Evolutionary conservation across 192 early-diverging fungal genomes (phyloP).

Genomic region (Podila horticola): DNA sequence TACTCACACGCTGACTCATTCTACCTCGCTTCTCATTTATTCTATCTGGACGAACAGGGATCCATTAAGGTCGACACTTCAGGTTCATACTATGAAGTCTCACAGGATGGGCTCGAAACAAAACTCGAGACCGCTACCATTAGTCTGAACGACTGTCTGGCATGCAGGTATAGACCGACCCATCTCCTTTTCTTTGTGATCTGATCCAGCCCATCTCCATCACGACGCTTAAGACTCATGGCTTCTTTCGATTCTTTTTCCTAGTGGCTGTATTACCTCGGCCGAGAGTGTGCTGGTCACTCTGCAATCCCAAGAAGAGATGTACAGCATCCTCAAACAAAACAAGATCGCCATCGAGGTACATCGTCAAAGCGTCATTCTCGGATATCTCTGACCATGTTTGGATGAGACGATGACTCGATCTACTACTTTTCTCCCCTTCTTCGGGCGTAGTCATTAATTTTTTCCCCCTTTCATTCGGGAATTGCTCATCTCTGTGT

Average conservation of each 20-base stretch:
- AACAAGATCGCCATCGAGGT: conserved; percentile 62
- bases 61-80: conserved; percentile 78
- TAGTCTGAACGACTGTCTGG: conserved; percentile 95
- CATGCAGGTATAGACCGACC: conserved; percentile 81
- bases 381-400: not conserved
- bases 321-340: conserved; percentile 71
- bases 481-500: conserved; percentile 2
- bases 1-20: no score
- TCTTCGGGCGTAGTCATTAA: not conserved
- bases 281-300: conserved; percentile 95
- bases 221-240: not conserved
- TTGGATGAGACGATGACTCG: no score
- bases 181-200: not conserved
- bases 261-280: conserved; percentile 96
- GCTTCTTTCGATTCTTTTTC: not conserved
- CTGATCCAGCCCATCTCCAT: not conserved
- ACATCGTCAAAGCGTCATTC: conserved; percentile 3
- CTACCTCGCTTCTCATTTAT: no score
- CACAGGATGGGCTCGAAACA: conserved; percentile 82
- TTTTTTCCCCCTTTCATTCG: not conserved
- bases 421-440: no score
- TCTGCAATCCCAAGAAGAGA: conserved; percentile 93
- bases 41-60: conserved; percentile 44
- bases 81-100: conserved; percentile 93
- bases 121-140: conserved; percentile 89